Evolutionary conservation across 2,329 filamentous ascomycete species (phyloP).

Genomic region (Calonectria pteridis): DNA sequence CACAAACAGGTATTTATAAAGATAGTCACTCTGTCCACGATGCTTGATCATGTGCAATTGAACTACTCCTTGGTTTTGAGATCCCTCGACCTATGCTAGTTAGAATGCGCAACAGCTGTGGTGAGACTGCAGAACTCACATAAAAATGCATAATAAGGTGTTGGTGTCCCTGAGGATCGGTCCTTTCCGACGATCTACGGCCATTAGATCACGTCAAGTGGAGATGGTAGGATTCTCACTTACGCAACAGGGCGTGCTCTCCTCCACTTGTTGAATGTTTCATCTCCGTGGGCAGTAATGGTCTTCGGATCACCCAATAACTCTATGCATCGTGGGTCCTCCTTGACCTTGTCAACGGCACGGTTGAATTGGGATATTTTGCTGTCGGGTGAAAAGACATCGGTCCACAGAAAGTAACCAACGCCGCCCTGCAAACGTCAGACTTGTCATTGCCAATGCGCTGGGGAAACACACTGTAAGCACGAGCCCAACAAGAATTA

Average conservation of each 20-base stretch:
- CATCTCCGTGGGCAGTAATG: conserved; percentile 85
- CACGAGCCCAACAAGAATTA: conserved; percentile 80
- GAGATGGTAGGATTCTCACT: not conserved
- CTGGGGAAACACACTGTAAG: conserved; percentile 72
- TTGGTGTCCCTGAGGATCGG: conserved; percentile 80
- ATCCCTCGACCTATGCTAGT: conserved; percentile 76
- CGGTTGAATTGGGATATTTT: conserved; percentile 91
- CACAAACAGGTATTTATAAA: conserved; percentile 84
- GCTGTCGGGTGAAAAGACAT: conserved; percentile 87
- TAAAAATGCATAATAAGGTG: conserved; percentile 90
- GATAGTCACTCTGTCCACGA: conserved; percentile 73
- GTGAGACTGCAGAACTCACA: conserved; percentile 58
- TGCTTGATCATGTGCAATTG: conserved; percentile 82
- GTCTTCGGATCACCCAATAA: conserved; percentile 81
- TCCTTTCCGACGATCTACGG: conserved; percentile 73
- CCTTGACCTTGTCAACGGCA: conserved; percentile 82
- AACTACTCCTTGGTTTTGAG: conserved; percentile 78
- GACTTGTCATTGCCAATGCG: not conserved
- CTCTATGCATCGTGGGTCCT: conserved; percentile 76
- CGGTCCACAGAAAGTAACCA: conserved; percentile 80
- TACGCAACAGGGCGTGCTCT: conserved; percentile 73
- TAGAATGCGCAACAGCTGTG: not conserved
- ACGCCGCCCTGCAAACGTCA: conserved; percentile 73
- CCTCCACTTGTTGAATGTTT: conserved; percentile 85
- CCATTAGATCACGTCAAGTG: conserved; percentile 40